Base-by-base conservation (phyloP, 176 grass and related monocot species). In the Poa annua region DNA sequence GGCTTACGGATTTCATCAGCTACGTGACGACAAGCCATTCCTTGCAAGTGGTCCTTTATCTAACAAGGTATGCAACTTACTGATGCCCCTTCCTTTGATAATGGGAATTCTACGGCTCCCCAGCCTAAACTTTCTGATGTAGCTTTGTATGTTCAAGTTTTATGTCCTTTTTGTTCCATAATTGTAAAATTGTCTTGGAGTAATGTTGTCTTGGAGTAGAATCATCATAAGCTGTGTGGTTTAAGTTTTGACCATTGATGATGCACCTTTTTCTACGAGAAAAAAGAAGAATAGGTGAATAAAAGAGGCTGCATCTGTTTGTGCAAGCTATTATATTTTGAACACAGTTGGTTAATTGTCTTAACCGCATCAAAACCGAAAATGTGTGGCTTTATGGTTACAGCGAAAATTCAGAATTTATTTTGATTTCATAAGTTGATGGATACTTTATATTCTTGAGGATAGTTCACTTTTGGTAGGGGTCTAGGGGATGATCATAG, bases 1-100 rank as follows among this genome's bases (percentile, higher is more conserved):
- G 77, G 93, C 96, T 48, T 95, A 96, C 68, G 96, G 93, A 62
- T 99, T 99, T 91, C 96, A 99, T 53, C 89, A 96, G 45, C 76
- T 99, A 83, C 96, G 93, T 22, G 89, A 96, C 57, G 91, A 93
- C 25, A 99, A 90, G 61, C 96, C 93, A 74, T 96, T 89, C 81
- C 90, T 99, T 73, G 93, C 96, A 71, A 90, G 71, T 81, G 87
- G 96, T 88, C 96, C 96, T 74, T 88, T 99, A 86, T 86, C 96
- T 77, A 99, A 96, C 82, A 99, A 99, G 91, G 96, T 98, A 90
- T 84, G 78, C 67, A 82, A 47, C 81, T 75, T 66, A 24, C 50
- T 21, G 10, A 65, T 55, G 20, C 20, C 56, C 11, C 71, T 67
- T 62, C 17, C 59, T 35, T 62, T 25, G 48, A 54, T 91, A 89